A percentile compares a stretch with the other conserved stretches of the same genome.
These are phyloP conservation scores for Ephemerocybe angulata DNA, from an alignment of 768 basidiomycete genomes.

Conservation along the genomic window DNA sequence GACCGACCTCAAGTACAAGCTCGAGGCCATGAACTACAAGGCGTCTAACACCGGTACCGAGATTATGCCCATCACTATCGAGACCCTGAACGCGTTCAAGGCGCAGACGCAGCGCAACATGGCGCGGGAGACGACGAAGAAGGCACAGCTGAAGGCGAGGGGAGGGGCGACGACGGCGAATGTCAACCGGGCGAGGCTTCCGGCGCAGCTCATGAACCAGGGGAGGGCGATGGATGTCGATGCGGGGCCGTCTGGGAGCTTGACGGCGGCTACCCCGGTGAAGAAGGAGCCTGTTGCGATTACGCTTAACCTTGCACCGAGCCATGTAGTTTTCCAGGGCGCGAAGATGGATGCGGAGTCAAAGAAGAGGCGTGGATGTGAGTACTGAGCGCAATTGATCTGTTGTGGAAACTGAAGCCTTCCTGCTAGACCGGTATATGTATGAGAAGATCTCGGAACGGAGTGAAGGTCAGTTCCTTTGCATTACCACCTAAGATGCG, in stretches of 20 bases:
- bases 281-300: conserved; percentile 35
- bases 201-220: conserved; percentile 20
- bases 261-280: conserved; percentile 20
- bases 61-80: conserved; percentile 40
- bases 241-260: conserved; percentile 2
- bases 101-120: conserved; percentile 48
- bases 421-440: conserved; percentile 78
- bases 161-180: conserved; percentile 23
- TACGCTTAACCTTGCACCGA: conserved; percentile 22
- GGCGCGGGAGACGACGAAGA: conserved; percentile 30
- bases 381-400: conserved; percentile 23
- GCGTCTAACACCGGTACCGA: conserved; percentile 33
- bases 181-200: conserved; percentile 35
- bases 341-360: conserved; percentile 34
- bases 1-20: conserved; percentile 59
- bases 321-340: conserved; percentile 36
- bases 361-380: conserved; percentile 53
- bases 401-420: not conserved
- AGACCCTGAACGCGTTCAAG: conserved; percentile 46
- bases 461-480: conserved; percentile 60
- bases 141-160: conserved; percentile 26
- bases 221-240: conserved; percentile 17
- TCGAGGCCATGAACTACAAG: conserved; percentile 54
- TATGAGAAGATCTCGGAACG: conserved; percentile 85
- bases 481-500: not conserved